phyloP scores from a whole-genome alignment of 2,329 filamentous ascomycete genomes.

The Claviceps pusilla region DNA sequence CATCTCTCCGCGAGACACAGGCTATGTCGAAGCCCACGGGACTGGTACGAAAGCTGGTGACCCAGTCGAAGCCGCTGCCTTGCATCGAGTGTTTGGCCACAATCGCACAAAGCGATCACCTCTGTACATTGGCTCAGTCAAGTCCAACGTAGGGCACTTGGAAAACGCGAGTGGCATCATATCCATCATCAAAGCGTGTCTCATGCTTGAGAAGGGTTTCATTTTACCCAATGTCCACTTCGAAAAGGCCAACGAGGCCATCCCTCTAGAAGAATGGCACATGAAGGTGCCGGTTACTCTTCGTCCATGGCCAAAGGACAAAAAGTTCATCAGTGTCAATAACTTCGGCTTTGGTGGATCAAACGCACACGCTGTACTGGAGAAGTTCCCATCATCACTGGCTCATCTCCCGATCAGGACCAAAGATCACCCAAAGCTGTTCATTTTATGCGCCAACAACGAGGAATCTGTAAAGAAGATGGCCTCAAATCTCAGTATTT shows the following conservation, averaged over 20 bases:
- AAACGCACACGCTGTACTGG: slow-evolving; percentile 28
- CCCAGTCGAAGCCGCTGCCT: slow-evolving; percentile 36
- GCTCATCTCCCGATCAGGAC: background rate
- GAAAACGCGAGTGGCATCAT: slow-evolving; percentile 37
- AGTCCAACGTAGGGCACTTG: slow-evolving; percentile 37
- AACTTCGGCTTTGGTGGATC: slow-evolving; percentile 32
- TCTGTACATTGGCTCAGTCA: slow-evolving; percentile 32
- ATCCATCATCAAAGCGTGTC: slow-evolving; percentile 34
- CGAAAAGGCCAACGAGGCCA: slow-evolving; percentile 32
- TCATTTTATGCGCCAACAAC: slow-evolving; percentile 25
- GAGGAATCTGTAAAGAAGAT: slow-evolving; percentile 17
- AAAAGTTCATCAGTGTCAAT: slow-evolving; percentile 35
- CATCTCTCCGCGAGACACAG: slow-evolving; percentile 15
- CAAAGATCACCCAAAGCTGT: slow-evolving; percentile 19
- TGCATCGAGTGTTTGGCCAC: slow-evolving; percentile 27
- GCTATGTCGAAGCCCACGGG: slow-evolving; percentile 35
- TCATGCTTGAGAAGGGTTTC: slow-evolving; percentile 36
- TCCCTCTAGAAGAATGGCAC: slow-evolving; percentile 34
- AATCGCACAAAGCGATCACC: slow-evolving; percentile 26
- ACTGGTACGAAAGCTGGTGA: slow-evolving; percentile 42
- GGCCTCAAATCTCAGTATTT: slow-evolving; percentile 20
- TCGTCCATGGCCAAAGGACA: slow-evolving; percentile 30
- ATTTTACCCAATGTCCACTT: slow-evolving; percentile 36
- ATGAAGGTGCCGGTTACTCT: slow-evolving; percentile 32
- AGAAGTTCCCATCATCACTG: slow-evolving; percentile 6